Evolutionary conservation across 306 rosid genomes (phyloP), one percentile per base, ranked within the genome.

Genomic region (Rosa persica): DNA sequence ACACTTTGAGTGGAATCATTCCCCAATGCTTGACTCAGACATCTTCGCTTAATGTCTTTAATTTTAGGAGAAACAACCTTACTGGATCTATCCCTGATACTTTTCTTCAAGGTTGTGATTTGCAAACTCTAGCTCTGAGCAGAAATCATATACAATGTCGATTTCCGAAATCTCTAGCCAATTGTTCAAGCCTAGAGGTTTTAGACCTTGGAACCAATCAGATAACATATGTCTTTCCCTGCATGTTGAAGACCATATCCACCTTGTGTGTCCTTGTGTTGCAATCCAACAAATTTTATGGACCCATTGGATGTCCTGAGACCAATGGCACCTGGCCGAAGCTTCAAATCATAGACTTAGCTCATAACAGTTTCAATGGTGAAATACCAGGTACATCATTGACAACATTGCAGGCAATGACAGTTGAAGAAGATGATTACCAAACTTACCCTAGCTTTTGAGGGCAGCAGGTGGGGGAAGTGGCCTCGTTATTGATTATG

Each of bases 211-310:
- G 83, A 16, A 69, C 74, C 51, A 81, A 85, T 64, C 5, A 8
- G 17, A 40, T 84, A 6, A 0, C 2, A 5, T 83, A 70, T 43
- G 0, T 0, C 0, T 85, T 77, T 42, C 88, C 88, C 0, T 74
- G 78, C 57, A 7, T 9, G 2, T 43, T 43, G 47, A 43, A 43
- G 47, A 43, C 7, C 47, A 43, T 43, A 43, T 43, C 85, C 75
- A 42, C 19, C 13, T 70, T 84, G 80, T 40, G 78, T 0, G 81
- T 84, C 34, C 82, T 84, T 47, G 55, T 80, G 60, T 61, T 84
- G 72, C 49, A 78, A 27, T 76, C 72, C 6, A 84, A 80, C 12
- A 3, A 73, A 0, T 81, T 84, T 30, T 23, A 43, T 9, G 85
- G 79, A 4, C 12, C 52, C 0, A 42, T 77, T 72, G 46, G 30